Percentiles rank a stretch among this genome's conserved stretches.
Evolutionary conservation across 345 rosid species (phyloP).

Genomic region (Syzygium oleosum): DNA sequence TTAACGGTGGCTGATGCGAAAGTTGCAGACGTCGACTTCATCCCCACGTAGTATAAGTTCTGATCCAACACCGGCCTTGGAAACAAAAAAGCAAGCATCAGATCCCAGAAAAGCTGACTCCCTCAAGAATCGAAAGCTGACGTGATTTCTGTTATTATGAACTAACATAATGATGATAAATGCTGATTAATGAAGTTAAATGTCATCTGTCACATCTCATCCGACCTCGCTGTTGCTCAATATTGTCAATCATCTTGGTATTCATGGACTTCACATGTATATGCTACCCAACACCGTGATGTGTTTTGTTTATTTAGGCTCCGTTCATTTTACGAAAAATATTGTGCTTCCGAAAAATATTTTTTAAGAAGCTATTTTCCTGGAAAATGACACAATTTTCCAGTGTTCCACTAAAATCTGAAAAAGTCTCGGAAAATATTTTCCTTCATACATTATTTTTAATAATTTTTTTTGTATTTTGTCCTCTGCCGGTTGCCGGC

Average conservation of each 20-base stretch:
- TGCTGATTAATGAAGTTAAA: neutral
- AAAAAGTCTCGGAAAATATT: too few relatives aligned
- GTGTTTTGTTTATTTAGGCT: too few relatives aligned
- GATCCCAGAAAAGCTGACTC: neutral
- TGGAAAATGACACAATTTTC: too few relatives aligned
- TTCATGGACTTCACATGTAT: neutral
- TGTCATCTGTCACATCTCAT: neutral
- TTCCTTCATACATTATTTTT: too few relatives aligned
- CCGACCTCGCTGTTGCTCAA: neutral
- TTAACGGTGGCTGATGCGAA: conserved; percentile 61
- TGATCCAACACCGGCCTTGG: conserved; percentile 89
- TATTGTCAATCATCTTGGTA: neutral
- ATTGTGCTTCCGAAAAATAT: too few relatives aligned
- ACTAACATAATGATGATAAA: neutral
- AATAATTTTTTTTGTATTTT: too few relatives aligned
- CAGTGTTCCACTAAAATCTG: rapidly evolving
- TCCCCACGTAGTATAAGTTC: conserved; percentile 69
- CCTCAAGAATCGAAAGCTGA: neutral
- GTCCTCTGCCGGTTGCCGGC: too few relatives aligned
- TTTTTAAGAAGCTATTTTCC: too few relatives aligned
- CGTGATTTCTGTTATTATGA: neutral
- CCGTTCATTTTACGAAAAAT: too few relatives aligned
- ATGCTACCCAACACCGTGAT: neutral
- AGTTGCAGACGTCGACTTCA: conserved; percentile 86
- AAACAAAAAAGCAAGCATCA: neutral